Evolutionary conservation across 176 grass and related monocot genomes (phyloP).

Genomic region (Musa beccarii): DNA sequence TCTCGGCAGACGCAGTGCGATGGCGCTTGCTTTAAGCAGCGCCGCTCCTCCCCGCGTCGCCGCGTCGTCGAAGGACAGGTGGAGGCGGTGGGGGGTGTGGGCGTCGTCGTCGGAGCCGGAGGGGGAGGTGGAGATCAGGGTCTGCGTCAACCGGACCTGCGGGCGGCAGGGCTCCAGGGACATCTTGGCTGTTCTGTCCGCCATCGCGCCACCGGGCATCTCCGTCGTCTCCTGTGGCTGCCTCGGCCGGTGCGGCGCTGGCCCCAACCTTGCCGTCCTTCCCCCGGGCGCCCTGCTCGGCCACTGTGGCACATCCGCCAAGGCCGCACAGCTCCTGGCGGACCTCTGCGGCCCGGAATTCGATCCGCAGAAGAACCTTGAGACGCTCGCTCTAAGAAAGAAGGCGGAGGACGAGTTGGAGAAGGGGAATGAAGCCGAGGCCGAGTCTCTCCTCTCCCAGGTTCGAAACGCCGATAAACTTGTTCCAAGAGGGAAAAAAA

Average conservation of each 20-base stretch:
- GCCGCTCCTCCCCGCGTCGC: neutral
- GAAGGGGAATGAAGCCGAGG: constrained; percentile 40
- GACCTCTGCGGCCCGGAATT: constrained; percentile 50
- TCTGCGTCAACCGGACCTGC: constrained; percentile 88
- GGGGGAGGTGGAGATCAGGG: constrained; percentile 37
- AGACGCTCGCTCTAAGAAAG: constrained; percentile 39
- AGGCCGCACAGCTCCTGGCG: constrained; percentile 46
- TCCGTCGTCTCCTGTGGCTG: constrained; percentile 66
- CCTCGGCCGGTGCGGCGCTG: constrained; percentile 67
- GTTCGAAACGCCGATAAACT: constrained; percentile 3
- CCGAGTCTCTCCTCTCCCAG: constrained; percentile 65
- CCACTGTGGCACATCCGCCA: constrained; percentile 59
- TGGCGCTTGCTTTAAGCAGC: neutral
- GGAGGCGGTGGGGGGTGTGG: neutral
- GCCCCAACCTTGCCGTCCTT: constrained; percentile 52
- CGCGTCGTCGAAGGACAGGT: neutral
- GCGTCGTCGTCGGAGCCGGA: neutral
- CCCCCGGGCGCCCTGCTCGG: constrained; percentile 29
- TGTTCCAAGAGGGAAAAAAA: neutral
- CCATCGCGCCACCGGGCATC: constrained; percentile 44
- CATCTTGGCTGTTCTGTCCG: constrained; percentile 45
- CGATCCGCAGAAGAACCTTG: constrained; percentile 38
- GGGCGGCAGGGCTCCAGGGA: constrained; percentile 69
- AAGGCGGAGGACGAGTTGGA: constrained; percentile 48
- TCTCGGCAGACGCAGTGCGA: neutral